phyloP scores from a whole-genome alignment of 179 eudicot species.

The Silene vulgaris region DNA sequence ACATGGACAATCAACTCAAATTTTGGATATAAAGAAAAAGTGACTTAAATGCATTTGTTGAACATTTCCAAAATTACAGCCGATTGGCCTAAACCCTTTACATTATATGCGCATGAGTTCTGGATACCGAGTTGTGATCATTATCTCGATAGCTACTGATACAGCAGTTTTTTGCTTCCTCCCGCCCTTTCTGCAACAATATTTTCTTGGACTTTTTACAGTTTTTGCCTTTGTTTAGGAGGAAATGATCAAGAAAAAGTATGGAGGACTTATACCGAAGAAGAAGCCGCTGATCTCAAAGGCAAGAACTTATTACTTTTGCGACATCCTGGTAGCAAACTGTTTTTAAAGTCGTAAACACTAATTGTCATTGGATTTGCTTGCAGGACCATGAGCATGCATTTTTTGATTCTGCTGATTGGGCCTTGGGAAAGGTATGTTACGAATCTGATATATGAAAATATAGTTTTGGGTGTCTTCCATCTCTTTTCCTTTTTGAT shows the following conservation, averaged over 20 bases:
- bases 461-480: neutral
- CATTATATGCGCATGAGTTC: too few relatives aligned
- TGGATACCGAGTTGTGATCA: too few relatives aligned
- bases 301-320: constrained; percentile 29
- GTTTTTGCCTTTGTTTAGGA: constrained; percentile 32
- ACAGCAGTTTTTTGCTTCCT: neutral
- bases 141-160: too few relatives aligned
- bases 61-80: too few relatives aligned
- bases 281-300: constrained; percentile 67
- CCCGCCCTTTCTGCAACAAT: neutral
- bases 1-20: too few relatives aligned
- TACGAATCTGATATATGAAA: neutral
- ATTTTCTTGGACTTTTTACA: neutral
- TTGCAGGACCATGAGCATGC: constrained; percentile 75
- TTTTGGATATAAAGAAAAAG: too few relatives aligned
- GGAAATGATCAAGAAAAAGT: constrained; percentile 60
- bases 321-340: neutral
- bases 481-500: neutral
- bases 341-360: constrained; percentile 3
- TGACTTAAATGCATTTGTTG: too few relatives aligned
- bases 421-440: constrained; percentile 76
- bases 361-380: constrained; percentile 5
- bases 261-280: constrained; percentile 66
- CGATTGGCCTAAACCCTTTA: too few relatives aligned
- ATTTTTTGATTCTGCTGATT: constrained; percentile 82